These are phyloP conservation scores for Ogataea haglerorum DNA, from an alignment of 805 yeast species.

Conservation along the genomic window DNA sequence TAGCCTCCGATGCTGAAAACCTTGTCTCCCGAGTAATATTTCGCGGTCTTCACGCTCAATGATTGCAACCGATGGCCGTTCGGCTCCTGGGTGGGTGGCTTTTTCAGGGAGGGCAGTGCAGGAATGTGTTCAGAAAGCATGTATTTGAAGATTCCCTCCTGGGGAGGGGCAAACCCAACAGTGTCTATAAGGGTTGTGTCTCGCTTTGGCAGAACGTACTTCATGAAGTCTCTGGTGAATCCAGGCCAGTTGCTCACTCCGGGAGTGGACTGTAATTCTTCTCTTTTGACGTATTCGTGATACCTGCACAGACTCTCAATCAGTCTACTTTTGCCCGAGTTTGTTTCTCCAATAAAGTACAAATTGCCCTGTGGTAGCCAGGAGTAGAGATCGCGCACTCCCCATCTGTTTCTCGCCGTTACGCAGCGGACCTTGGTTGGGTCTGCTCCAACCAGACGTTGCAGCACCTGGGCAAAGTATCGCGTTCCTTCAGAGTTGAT, in stretches of 20 bases:
- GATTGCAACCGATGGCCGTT: constrained; percentile 8
- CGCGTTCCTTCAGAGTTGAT: constrained; percentile 23
- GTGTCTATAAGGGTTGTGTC: constrained; percentile 37
- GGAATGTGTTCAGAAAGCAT: constrained; percentile 16
- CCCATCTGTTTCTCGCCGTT: constrained; percentile 56
- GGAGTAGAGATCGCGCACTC: constrained; percentile 37
- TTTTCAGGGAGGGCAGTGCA: constrained; percentile 3
- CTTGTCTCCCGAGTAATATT: constrained; percentile 18
- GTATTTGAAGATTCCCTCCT: constrained; percentile 32
- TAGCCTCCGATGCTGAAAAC: constrained; percentile 55
- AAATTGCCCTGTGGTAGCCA: constrained; percentile 37
- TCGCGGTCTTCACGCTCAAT: constrained; percentile 6
- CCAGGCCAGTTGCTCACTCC: constrained; percentile 60
- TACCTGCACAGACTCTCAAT: constrained; percentile 41
- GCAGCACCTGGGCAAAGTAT: constrained; percentile 34
- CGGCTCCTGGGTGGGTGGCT: constrained; percentile 7
- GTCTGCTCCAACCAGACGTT: constrained; percentile 27
- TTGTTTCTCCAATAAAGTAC: constrained; percentile 62
- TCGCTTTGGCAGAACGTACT: constrained; percentile 33
- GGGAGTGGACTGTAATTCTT: constrained; percentile 38
- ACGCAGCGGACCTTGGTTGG: constrained; percentile 41
- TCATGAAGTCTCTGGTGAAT: constrained; percentile 56
- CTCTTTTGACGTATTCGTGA: constrained; percentile 18
- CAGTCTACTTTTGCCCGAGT: constrained; percentile 67
- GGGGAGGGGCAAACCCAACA: constrained; percentile 40